Percentiles rank a stretch among this genome's conserved stretches.
Conservation (phyloP, 176 grass and related monocot genomes). For the Thalia dealbata region DNA sequence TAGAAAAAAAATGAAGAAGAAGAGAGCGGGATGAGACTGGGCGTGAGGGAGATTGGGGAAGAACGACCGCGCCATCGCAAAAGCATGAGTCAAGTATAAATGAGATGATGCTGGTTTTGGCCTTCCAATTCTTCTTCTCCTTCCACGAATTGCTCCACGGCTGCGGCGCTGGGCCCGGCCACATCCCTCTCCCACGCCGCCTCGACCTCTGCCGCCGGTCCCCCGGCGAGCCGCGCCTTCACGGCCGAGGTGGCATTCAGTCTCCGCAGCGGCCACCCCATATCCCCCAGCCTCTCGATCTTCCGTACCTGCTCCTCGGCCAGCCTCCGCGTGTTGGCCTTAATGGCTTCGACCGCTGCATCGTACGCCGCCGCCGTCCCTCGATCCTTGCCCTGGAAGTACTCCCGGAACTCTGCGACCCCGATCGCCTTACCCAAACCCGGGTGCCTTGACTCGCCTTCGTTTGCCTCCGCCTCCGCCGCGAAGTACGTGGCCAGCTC, state of each 20-base stretch:
- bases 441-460: conserved; percentile 21
- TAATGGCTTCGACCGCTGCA: conserved; percentile 45
- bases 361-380: conserved; percentile 7
- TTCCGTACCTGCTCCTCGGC: conserved; percentile 49
- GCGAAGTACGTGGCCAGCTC: conserved; percentile 53
- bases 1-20: no score
- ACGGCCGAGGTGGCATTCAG: conserved; percentile 47
- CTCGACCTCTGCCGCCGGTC: background rate
- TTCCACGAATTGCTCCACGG: conserved; percentile 34
- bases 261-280: conserved; percentile 43
- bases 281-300: conserved; percentile 41
- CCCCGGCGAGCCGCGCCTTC: conserved; percentile 20
- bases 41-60: no score
- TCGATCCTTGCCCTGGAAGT: conserved; percentile 11
- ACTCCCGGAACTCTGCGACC: conserved; percentile 44
- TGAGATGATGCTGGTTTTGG: background rate
- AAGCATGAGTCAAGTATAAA: background rate
- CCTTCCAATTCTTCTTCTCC: background rate
- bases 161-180: conserved; percentile 28
- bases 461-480: background rate
- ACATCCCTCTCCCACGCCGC: conserved; percentile 49
- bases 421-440: conserved; percentile 73
- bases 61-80: background rate
- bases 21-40: no score
- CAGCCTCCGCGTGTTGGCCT: conserved; percentile 47